These are phyloP conservation scores for Ustilago lituana DNA, from an alignment of 1,284 basidiomycete species.

Conservation along the genomic window DNA sequence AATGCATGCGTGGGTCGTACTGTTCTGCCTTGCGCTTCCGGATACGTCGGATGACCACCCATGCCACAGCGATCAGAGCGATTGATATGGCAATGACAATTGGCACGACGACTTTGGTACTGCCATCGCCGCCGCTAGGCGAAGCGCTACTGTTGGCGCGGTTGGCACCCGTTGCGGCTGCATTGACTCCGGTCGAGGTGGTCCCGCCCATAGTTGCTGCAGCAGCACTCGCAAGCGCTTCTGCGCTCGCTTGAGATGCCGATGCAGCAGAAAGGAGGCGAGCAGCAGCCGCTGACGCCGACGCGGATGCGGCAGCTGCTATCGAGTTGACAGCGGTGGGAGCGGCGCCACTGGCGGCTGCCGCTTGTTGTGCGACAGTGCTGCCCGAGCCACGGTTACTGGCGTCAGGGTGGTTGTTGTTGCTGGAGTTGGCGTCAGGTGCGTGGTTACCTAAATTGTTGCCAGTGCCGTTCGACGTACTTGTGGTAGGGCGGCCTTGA, in stretches of 20 bases:
- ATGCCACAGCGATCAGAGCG: constrained; percentile 30
- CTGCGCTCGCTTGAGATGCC: constrained; percentile 13
- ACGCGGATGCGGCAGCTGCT: constrained; percentile 19
- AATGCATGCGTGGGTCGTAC: constrained; percentile 19
- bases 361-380: constrained; percentile 3
- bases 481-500: constrained; percentile 14
- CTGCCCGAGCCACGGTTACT: no score
- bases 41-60: constrained; percentile 25
- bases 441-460: constrained; percentile 3
- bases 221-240: constrained; percentile 16
- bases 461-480: constrained; percentile 1
- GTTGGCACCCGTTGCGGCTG: constrained; percentile 19
- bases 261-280: constrained; percentile 25
- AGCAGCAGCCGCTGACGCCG: constrained; percentile 24
- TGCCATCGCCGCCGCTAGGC: constrained; percentile 21
- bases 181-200: background rate
- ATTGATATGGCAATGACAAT: constrained; percentile 42
- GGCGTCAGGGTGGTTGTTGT: background rate
- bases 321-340: constrained; percentile 13
- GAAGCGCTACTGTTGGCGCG: constrained; percentile 27
- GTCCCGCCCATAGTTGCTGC: constrained; percentile 8
- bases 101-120: constrained; percentile 46
- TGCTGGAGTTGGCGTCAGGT: constrained; percentile 3
- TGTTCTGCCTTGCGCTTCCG: constrained; percentile 16
- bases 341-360: constrained; percentile 14